Base-by-base conservation (phyloP, 2,329 filamentous ascomycete genomes). In the Mycocentrospora acerina region DNA sequence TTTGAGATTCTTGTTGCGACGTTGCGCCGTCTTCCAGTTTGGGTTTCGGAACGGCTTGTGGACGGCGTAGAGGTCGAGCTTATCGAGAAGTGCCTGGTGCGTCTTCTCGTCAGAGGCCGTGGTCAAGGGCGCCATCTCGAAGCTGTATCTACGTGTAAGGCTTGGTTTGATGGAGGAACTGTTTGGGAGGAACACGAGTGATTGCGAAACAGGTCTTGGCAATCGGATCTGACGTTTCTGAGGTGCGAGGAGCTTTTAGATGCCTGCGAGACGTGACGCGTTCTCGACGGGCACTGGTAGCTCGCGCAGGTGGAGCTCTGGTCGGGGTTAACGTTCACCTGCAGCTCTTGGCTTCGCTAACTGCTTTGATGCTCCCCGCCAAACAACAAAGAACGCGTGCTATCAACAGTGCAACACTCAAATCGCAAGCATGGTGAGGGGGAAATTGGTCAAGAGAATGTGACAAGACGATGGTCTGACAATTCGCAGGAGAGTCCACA, bases 1-100 rank as follows among this genome's bases (percentile, higher is more conserved):
- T 71, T 97, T 97, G 70, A 97, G 85, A 69, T 95, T 97, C 76
- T 98, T 98, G 80, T 98, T 98, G 69, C 93, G 88, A 35, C 93
- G 90, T 69, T 90, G 86, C 52, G 91, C 89, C 12, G 93, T 89
- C 62, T 88, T 90, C 93, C 93, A 98, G 66, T 82, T 74, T 3
- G 86, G 76, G 64, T 90, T 95, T 68, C 91, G 90, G 76, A 96
- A 98, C 60, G 83, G 86, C 72, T 94, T 95, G 57, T 83, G 83
- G 62, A 88, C 81, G 43, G 83, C 81, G 67, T 93, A 85, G 60
- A 96, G 89, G 75, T 98, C 93, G 61, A 97, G 87, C 66, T 87
- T 76, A 70, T 96, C 89, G 55, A 98, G 83, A 45, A 97, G 85
- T 54, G 82, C 79, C 66, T 88, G 86, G 64, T 97, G 91, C 31